Base-by-base conservation (phyloP, 2,329 filamentous ascomycete genomes). In the Chaetomium strumarium region DNA sequence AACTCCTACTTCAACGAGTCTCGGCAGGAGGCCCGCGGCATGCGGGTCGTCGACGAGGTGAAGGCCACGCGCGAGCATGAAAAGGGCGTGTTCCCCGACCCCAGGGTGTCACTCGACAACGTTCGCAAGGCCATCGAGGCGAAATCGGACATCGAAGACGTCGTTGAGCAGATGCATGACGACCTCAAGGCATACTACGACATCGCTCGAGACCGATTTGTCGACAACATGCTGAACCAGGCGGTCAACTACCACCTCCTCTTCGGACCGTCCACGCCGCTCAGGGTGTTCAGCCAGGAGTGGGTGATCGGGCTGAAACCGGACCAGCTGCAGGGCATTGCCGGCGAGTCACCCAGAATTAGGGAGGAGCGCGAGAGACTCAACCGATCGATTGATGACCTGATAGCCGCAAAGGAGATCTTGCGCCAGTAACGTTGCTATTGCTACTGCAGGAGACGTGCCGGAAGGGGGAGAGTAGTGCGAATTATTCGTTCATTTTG, bases 181-280 rank as follows among this genome's bases (percentile, higher is more conserved):
- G 62, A 62, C 29, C 62, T 70, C 5, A 24, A 57, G 5, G 60
- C 67, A 0, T 71, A 70, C 60, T 70, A 71, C 45, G 58, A 60
- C 8, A 49, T 69, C 0, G 65, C 68, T 0, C 58, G 59, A 5
- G 60, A 66, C 8, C 62, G 64, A 1, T 69, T 70, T 46, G 60
- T 69, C 17, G 68, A 71, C 55, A 68, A 68, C 42, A 49, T 72
- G 19, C 67, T 64, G 49, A 62, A 59, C 2, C 66, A 67, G 29
- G 66, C 60, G 0, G 63, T 70, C 6, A 60, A 62, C 37, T 56
- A 64, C 41, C 39, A 46, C 5, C 61, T 69, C 1, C 46, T 70
- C 1, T 46, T 48, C 17, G 66, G 66, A 0, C 51, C 58, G 0
- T 34, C 52, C 0, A 66, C 63, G 2, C 67, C 67, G 1, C 58